Evolutionary conservation across 257 asterid genomes (phyloP).

Genomic region (Nicotiana otophora): DNA sequence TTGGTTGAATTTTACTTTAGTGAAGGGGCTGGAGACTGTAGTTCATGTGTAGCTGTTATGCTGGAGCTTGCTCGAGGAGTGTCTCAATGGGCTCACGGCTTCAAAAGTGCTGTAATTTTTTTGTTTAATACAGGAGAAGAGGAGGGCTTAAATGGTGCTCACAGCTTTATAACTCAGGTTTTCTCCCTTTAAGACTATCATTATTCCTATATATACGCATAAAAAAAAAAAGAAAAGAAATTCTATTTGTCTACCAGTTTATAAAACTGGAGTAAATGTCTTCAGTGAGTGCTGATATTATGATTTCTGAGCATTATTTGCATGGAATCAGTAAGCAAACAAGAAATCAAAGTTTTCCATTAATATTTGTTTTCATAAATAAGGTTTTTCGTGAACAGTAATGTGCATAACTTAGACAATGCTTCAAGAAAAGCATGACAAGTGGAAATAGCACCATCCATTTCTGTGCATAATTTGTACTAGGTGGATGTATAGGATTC

Average conservation of each 20-base stretch:
- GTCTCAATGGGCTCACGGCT: conserved; percentile 98
- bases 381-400: not conserved
- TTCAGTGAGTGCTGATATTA: not conserved
- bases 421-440: not conserved
- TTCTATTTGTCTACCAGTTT: too few species aligned
- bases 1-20: conserved; percentile 28
- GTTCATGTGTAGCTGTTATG: conserved; percentile 96
- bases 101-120: conserved; percentile 75
- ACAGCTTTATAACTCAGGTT: conserved; percentile 97
- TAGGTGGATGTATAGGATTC: not conserved
- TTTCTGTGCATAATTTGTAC: not conserved
- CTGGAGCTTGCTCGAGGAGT: conserved; percentile 97
- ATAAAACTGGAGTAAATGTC: not conserved
- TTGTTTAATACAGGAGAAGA: conserved; percentile 96
- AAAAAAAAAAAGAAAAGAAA: too few species aligned
- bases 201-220: not conserved
- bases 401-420: not conserved
- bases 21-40: conserved; percentile 99
- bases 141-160: conserved; percentile 97
- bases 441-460: not conserved
- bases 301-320: not conserved
- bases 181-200: not conserved
- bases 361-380: not conserved
- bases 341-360: not conserved
- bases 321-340: not conserved